Evolutionary conservation across 768 basidiomycete species (phyloP).

Genomic region (Leccinum barrowsii): DNA sequence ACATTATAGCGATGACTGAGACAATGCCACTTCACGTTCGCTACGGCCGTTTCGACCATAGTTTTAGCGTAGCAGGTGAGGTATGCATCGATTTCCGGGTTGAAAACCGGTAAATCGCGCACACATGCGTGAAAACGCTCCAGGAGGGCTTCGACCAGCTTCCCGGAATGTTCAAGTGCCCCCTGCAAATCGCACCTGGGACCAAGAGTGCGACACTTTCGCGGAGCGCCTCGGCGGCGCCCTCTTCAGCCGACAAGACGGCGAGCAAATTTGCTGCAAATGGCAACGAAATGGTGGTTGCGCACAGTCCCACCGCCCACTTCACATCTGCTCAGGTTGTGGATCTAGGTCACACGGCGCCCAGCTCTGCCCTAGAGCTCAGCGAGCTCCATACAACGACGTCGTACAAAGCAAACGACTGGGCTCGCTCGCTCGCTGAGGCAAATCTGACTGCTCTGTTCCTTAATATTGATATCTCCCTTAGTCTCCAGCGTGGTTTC

Average conservation of each 20-base stretch:
- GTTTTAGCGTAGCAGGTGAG: neutral
- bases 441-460: neutral
- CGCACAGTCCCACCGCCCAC: neutral
- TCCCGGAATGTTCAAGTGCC: neutral
- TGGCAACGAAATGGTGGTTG: slow-evolving; percentile 8
- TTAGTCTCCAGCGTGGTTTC: neutral
- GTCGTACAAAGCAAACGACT: slow-evolving; percentile 1
- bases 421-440: neutral
- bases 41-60: neutral
- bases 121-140: neutral
- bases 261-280: neutral
- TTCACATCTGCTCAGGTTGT: slow-evolving; percentile 14
- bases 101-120: neutral
- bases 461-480: neutral
- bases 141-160: neutral
- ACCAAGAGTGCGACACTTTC: too few relatives aligned
- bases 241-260: slow-evolving; percentile 12
- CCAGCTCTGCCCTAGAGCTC: neutral
- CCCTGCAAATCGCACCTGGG: neutral
- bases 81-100: neutral
- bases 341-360: slow-evolving; percentile 1
- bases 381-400: neutral
- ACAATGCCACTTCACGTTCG: neutral
- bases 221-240: neutral
- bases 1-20: neutral